Evolutionary conservation across 768 basidiomycete species (phyloP).

Genomic region (Russula sp.): DNA sequence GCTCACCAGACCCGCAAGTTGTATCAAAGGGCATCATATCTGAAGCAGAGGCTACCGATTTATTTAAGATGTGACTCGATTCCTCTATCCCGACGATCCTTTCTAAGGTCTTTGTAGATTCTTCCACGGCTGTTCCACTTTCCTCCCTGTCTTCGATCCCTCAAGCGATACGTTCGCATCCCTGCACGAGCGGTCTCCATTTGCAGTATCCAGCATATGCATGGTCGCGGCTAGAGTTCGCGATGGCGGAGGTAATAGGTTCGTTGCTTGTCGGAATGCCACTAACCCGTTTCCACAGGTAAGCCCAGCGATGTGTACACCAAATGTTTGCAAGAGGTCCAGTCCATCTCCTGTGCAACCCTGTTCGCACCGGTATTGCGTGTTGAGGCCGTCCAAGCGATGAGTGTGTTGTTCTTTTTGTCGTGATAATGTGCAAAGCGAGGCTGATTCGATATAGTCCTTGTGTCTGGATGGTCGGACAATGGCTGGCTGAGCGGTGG

Average conservation of each 20-base stretch:
- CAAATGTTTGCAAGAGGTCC: conserved; percentile 78
- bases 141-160: conserved; percentile 82
- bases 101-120: conserved; percentile 46
- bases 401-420: conserved; percentile 53
- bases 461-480: conserved; percentile 92
- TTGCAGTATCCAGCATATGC: conserved; percentile 88
- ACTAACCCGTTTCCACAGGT: conserved; percentile 38
- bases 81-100: conserved; percentile 14
- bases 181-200: conserved; percentile 84
- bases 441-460: conserved; percentile 43
- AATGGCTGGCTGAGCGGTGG: conserved; percentile 94
- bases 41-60: conserved; percentile 76
- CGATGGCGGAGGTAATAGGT: conserved; percentile 73
- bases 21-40: conserved; percentile 79
- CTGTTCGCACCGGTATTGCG: conserved; percentile 82
- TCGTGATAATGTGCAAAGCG: not conserved
- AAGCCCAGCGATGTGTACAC: conserved; percentile 67
- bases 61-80: conserved; percentile 71
- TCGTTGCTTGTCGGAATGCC: not conserved
- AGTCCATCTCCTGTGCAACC: conserved; percentile 76
- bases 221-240: conserved; percentile 89
- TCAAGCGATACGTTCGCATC: conserved; percentile 80
- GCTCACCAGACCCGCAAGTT: conserved; percentile 39
- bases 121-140: conserved; percentile 89
- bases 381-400: conserved; percentile 86